Conservation (phyloP, 2,329 filamentous ascomycete genomes). For the Ceratocystiopsis brevicomis region DNA sequence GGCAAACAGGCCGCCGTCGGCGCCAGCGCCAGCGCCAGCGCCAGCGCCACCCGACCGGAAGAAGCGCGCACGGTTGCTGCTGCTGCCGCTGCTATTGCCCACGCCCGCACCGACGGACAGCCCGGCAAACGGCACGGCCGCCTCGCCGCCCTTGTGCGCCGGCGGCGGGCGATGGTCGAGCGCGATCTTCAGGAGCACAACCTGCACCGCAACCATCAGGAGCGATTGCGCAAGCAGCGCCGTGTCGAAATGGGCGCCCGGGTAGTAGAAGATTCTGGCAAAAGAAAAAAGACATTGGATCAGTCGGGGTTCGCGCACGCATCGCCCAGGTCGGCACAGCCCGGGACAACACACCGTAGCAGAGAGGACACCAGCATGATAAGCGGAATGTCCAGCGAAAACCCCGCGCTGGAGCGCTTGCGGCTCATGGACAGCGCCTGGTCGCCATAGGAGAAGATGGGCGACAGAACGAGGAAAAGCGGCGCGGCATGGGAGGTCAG, state of each 20-base stretch:
- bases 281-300: too few species aligned
- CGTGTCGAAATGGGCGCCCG: slow-evolving; percentile 44
- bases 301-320: too few species aligned
- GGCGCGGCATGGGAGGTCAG: slow-evolving; percentile 40
- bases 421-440: slow-evolving; percentile 47
- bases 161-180: slow-evolving; percentile 46
- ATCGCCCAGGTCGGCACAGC: background rate
- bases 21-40: background rate
- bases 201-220: slow-evolving; percentile 45
- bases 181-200: slow-evolving; percentile 45
- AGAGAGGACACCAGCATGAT: slow-evolving; percentile 55
- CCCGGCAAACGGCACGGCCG: slow-evolving; percentile 42
- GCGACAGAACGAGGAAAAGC: slow-evolving; percentile 43
- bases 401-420: slow-evolving; percentile 32
- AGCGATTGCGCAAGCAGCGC: slow-evolving; percentile 45
- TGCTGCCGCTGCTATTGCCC: background rate
- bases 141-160: slow-evolving; percentile 40
- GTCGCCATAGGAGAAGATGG: slow-evolving; percentile 45
- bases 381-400: slow-evolving; percentile 48
- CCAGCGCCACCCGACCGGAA: slow-evolving; percentile 8
- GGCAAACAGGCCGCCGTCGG: slow-evolving; percentile 12
- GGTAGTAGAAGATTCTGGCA: slow-evolving; percentile 50
- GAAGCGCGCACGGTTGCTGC: too few species aligned
- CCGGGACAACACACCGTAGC: slow-evolving; percentile 32
- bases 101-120: slow-evolving; percentile 12